Evolutionary conservation across 192 early-diverging fungal species (phyloP), one percentile per base, ranked within the genome.

Genomic region (Gamsiella multidivaricata): DNA sequence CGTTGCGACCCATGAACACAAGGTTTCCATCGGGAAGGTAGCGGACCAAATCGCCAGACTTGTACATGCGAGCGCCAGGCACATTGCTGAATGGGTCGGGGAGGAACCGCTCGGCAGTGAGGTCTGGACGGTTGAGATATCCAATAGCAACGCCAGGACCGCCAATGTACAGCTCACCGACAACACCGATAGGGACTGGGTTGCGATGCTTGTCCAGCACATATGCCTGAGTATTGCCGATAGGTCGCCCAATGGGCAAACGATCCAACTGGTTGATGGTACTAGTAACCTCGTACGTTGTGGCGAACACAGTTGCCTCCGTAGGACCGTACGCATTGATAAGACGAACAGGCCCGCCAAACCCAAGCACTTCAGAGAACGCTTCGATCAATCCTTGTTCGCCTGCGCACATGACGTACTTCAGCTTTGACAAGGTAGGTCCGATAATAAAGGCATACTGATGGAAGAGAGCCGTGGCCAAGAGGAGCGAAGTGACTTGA

Each of bases 91-190:
- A 83, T 3, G 74, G 74, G 54, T 83, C 76, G 17, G 57, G 52
- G 22, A 83, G 25, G 22, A 83, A 83, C n/a, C 69, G 54, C 58
- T 65, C 68, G 2, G 42, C 47, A 9, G 69, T 70, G 15, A 83
- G 54, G 8, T 70, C 80, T 31, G 72, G 50, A 0, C 60, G 65
- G 37, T 81, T 80, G 8, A 83, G 51, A 18, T 83, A 83, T 9
- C 72, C 80, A 29, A 60, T 63, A 23, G 79, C 82, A 41, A 83
- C 80, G 4, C 67, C 71, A 47, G 56, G 41, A 28, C 69, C 83
- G 29, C 66, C 70, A 33, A 80, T 66, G 52, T 69, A 67, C 11
- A 83, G 67, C 43, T 83, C 82, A 20, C 82, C 82, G 5, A 65
- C 55, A 2, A 39, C 73, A 2, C 82, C 82, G 8, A 74, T 8